Conservation (phyloP, 305 asterid species). For the Andrographis paniculata region DNA sequence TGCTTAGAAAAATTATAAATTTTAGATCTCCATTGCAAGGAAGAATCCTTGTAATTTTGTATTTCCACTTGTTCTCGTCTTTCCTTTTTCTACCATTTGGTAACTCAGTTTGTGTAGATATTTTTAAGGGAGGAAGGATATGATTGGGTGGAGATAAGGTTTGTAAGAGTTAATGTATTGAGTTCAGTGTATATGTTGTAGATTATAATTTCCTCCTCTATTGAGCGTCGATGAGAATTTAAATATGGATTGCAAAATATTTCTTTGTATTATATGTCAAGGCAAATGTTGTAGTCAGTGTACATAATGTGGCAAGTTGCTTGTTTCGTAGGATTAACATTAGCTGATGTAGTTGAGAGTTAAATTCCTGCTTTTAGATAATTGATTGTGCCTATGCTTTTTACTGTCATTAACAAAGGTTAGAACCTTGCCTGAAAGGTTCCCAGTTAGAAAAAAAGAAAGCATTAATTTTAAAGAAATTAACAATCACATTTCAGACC, state of each 20-base stretch:
- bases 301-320: background rate
- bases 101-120: background rate
- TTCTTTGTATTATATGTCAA: too few species aligned
- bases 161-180: too few species aligned
- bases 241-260: too few species aligned
- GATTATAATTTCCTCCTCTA: too few species aligned
- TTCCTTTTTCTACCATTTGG: background rate
- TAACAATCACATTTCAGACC: too few species aligned
- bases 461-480: too few species aligned
- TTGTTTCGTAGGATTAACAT: background rate
- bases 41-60: slow-evolving; percentile 2
- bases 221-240: background rate
- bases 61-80: background rate
- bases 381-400: too few species aligned
- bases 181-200: too few species aligned
- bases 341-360: background rate
- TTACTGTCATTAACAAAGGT: background rate
- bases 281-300: background rate
- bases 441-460: background rate
- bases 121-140: background rate
- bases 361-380: background rate
- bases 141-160: background rate
- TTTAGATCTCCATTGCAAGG: background rate
- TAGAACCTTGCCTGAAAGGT: background rate
- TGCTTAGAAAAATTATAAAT: slow-evolving; percentile 3